Evolutionary conservation across 768 basidiomycete genomes (phyloP).

Genomic region (Tulasnella sp.): DNA sequence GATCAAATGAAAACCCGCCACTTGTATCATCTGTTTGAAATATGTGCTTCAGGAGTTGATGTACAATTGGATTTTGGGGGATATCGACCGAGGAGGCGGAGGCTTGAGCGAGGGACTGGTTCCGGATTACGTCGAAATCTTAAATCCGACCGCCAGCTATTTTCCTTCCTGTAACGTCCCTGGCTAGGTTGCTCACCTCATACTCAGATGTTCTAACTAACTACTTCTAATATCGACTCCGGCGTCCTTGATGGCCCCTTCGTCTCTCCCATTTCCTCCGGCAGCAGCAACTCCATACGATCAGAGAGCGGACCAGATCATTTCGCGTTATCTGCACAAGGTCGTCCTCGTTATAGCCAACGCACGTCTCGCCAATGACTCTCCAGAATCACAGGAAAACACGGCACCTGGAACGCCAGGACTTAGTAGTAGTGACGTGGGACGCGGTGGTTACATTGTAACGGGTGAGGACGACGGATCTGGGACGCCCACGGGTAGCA

Average conservation of each 20-base stretch:
- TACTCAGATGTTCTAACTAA: no score
- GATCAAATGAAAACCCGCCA: no score
- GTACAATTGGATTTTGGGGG: no score
- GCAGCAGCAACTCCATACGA: not conserved
- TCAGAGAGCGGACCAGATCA: conserved; percentile 72
- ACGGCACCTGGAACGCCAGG: not conserved
- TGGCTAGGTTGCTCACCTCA: no score
- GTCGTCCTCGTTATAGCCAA: conserved; percentile 64
- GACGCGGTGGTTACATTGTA: not conserved
- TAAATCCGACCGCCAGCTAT: no score
- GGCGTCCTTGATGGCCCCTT: conserved; percentile 10
- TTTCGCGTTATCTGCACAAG: conserved; percentile 73
- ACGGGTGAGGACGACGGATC: not conserved
- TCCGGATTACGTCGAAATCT: no score
- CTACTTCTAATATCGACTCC: no score
- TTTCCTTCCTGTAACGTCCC: no score
- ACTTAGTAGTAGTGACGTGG: not conserved
- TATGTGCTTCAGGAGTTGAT: no score
- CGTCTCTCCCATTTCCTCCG: conserved; percentile 11
- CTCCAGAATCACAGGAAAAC: conserved; percentile 18
- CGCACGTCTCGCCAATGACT: conserved; percentile 53
- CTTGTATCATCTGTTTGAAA: no score
- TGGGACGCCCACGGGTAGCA: conserved; percentile 12
- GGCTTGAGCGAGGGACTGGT: no score
- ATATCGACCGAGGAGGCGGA: no score